Conservation (phyloP, 2,329 filamentous ascomycete species). For the Epichloe sibirici region DNA sequence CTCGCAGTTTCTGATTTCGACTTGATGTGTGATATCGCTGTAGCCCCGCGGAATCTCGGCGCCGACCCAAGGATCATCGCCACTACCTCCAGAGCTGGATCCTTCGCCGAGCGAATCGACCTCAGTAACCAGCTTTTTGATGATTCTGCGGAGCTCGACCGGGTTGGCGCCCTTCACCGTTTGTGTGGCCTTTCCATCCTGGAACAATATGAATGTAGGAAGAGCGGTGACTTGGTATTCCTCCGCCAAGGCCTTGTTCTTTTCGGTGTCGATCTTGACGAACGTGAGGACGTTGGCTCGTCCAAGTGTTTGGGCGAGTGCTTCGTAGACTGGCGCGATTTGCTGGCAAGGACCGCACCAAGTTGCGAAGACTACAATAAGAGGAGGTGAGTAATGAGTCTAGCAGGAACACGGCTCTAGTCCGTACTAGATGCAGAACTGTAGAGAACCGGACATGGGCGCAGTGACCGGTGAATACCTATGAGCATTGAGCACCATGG, state of each 20-base stretch:
- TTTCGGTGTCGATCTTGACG: constrained; percentile 74
- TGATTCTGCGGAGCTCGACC: constrained; percentile 53
- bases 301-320: constrained; percentile 59
- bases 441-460: neutral
- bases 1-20: constrained; percentile 71
- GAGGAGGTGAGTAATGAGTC: constrained; percentile 9
- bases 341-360: constrained; percentile 77
- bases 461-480: neutral
- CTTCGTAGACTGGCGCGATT: constrained; percentile 73
- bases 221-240: constrained; percentile 65
- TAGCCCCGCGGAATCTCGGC: constrained; percentile 69
- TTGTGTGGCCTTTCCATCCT: constrained; percentile 53
- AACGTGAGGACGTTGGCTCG: constrained; percentile 66
- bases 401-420: neutral
- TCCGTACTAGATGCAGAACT: neutral
- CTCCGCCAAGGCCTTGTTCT: constrained; percentile 58
- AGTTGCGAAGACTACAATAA: constrained; percentile 62
- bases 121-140: constrained; percentile 60
- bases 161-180: constrained; percentile 66
- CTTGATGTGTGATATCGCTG: constrained; percentile 66
- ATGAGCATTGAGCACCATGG: neutral
- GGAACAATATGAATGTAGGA: constrained; percentile 88
- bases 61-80: constrained; percentile 54
- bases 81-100: constrained; percentile 26
- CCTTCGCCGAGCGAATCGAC: constrained; percentile 41